Conservation (phyloP, 2,329 filamentous ascomycete species). For the Periconia digitata region DNA sequence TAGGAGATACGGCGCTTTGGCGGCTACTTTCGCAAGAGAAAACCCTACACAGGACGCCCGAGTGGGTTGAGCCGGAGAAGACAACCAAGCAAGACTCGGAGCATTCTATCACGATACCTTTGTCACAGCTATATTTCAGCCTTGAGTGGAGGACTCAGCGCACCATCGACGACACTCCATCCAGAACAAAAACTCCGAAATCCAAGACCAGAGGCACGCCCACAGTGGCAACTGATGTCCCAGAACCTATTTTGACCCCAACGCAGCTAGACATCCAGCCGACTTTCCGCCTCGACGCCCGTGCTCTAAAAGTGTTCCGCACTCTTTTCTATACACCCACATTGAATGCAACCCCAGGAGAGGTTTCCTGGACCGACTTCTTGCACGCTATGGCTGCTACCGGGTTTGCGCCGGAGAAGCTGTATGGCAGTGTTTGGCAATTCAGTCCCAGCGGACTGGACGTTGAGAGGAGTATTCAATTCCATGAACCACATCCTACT, state of each 20-base stretch:
- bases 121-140: not conserved
- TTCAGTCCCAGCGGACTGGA: slow-evolving; percentile 52
- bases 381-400: slow-evolving; percentile 54
- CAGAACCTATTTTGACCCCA: not conserved
- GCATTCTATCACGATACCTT: not conserved
- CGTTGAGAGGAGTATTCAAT: slow-evolving; percentile 39
- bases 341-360: slow-evolving; percentile 41
- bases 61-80: not conserved
- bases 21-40: not conserved
- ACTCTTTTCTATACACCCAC: slow-evolving; percentile 2
- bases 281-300: slow-evolving; percentile 1
- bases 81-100: not conserved
- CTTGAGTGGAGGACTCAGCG: not conserved
- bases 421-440: slow-evolving; percentile 64
- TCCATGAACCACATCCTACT: slow-evolving; percentile 62
- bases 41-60: not conserved
- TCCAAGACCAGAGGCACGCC: not conserved
- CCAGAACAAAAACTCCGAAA: not conserved
- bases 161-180: not conserved
- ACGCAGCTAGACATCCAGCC: not conserved
- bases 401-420: slow-evolving; percentile 58
- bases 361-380: slow-evolving; percentile 58
- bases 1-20: not conserved
- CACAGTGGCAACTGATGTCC: not conserved
- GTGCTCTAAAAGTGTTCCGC: slow-evolving; percentile 3